Evolutionary conservation across 2,329 filamentous ascomycete species (phyloP).

Genomic region (Tricladium varicosporioides): DNA sequence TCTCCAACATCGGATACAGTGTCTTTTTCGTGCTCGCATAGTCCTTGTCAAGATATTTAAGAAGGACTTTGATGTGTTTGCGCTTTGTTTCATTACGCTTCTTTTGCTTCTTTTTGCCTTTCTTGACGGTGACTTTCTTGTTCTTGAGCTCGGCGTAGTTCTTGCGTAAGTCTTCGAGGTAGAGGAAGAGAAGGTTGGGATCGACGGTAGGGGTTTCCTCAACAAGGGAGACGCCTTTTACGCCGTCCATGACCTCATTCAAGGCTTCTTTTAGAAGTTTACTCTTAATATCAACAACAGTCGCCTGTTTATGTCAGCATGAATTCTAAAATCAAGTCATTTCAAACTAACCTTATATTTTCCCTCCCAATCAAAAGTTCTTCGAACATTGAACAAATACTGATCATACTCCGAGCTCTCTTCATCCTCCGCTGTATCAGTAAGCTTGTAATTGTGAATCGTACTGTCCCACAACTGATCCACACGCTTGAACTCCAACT

Average conservation of each 20-base stretch:
- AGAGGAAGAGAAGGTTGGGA: conserved; percentile 69
- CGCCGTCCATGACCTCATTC: conserved; percentile 68
- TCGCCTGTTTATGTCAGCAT: conserved; percentile 38
- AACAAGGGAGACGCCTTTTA: conserved; percentile 76
- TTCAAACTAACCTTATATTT: conserved; percentile 56
- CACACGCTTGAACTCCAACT: conserved; percentile 66
- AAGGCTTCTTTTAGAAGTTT: conserved; percentile 72
- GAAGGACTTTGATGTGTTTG: conserved; percentile 67
- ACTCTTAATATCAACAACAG: conserved; percentile 81
- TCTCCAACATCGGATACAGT: conserved; percentile 75
- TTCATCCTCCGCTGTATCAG: conserved; percentile 63
- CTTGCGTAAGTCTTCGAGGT: conserved; percentile 73
- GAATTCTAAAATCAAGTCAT: background rate
- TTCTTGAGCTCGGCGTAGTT: conserved; percentile 63
- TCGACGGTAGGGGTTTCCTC: conserved; percentile 74
- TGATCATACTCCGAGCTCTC: conserved; percentile 68
- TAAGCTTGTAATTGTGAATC: conserved; percentile 65
- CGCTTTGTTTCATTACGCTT: conserved; percentile 58
- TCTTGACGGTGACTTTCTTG: conserved; percentile 48
- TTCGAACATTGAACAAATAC: conserved; percentile 79
- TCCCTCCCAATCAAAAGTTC: conserved; percentile 81
- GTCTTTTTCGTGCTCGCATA: conserved; percentile 77
- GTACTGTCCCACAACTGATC: conserved; percentile 60
- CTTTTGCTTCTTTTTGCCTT: conserved; percentile 58
- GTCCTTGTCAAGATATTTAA: conserved; percentile 78